Evolutionary conservation across 768 basidiomycete species (phyloP), one percentile per base, ranked within the genome.

Genomic region (Boletus tomentosulus): DNA sequence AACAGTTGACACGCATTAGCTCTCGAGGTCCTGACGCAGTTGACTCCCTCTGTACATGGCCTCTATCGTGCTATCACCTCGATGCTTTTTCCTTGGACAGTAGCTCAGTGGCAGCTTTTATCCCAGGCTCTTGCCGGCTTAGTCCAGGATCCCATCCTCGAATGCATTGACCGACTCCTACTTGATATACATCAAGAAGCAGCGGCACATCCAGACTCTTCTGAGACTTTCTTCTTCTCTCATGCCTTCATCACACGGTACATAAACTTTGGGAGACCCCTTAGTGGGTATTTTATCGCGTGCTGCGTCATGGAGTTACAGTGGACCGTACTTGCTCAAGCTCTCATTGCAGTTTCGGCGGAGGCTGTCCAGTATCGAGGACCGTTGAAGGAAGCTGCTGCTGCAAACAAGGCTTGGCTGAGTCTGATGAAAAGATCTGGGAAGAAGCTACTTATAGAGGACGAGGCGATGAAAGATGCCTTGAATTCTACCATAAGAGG

Each of bases 221-320:
- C 58, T 2, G 50, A 54, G n/a, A 71, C 72, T 6, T 69, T 85
- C 37, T 73, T 74, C 51, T 87, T 82, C 64, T 76, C 85, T 22
- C 83, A 85, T 60, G 83, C 84, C 2, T 84, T 92, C 61, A 75
- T 89, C 13, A 79, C 84, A 28, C 85, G 87, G 50, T 98, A 90
- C 69, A 80, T 88, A 16, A 75, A 81, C 9, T 80, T 79, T 52
- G 88, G 86, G 9, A 79, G 92, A 6, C 92, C 92, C 12, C 74
- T 94, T 15, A 91, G 85, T 50, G 90, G 92, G 10, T 91, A 92
- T 65, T 93, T 94, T 60, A 78, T 89, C 51, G 83, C 92, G n/a
- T 94, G 92, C 69, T 93, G 92, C 64, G 83, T 90, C 44, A 81
- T 90, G 60, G 90, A 93, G 68, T 85, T 84, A 39, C 81, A 88